Evolutionary conservation across 768 basidiomycete genomes (phyloP).

Genomic region (Punctularia strigosozonata): DNA sequence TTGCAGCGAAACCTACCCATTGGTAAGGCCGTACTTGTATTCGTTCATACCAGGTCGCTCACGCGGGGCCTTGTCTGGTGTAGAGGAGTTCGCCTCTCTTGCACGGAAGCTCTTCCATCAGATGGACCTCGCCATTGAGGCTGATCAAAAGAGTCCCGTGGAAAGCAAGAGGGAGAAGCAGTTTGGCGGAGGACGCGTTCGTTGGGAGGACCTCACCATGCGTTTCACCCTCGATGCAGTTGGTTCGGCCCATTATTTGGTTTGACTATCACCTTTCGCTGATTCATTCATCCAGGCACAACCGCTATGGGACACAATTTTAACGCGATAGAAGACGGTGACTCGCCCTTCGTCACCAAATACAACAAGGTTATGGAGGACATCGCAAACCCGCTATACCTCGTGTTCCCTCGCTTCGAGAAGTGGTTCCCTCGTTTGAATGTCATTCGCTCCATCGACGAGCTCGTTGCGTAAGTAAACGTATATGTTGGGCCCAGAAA

Average conservation of each 20-base stretch:
- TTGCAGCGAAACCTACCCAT: conserved; percentile 22
- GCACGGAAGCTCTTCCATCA: conserved; percentile 19
- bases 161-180: too few relatives aligned
- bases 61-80: too few relatives aligned
- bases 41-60: too few relatives aligned
- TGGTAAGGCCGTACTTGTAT: too few relatives aligned
- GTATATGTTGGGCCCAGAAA: too few relatives aligned
- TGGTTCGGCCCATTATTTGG: too few relatives aligned
- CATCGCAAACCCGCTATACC: conserved; percentile 22
- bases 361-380: conserved; percentile 24
- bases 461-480: conserved; percentile 11
- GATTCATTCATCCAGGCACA: too few relatives aligned
- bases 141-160: too few relatives aligned
- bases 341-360: conserved; percentile 23
- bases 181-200: conserved; percentile 16
- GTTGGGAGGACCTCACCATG: conserved; percentile 15
- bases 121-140: too few relatives aligned
- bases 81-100: conserved; percentile 21
- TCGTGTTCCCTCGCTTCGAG: conserved; percentile 22
- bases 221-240: conserved; percentile 26
- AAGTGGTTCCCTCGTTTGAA: conserved; percentile 16
- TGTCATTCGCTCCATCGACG: conserved; percentile 19
- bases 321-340: conserved; percentile 17
- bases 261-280: too few relatives aligned
- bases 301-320: conserved; percentile 26